phyloP scores from a whole-genome alignment of 768 basidiomycete genomes.

The Phylloporus sp. region DNA sequence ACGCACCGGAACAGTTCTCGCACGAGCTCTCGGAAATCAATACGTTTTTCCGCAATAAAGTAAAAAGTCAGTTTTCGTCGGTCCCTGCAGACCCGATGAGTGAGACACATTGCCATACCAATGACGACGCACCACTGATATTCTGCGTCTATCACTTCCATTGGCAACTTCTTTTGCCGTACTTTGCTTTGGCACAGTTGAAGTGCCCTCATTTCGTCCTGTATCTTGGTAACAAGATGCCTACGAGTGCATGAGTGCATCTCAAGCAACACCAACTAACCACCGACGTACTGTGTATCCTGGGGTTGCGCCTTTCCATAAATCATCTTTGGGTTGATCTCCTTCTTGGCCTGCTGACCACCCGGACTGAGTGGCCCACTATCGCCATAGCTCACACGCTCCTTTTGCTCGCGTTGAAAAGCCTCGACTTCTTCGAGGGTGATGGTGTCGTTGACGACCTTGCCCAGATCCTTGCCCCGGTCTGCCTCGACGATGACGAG shows the following conservation, averaged over 20 bases:
- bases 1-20: slow-evolving; percentile 84
- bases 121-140: slow-evolving; percentile 80
- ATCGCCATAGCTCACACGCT: slow-evolving; percentile 42
- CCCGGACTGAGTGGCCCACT: slow-evolving; percentile 51
- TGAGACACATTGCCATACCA: neutral
- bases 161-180: slow-evolving; percentile 88
- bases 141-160: slow-evolving; percentile 98
- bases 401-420: slow-evolving; percentile 79
- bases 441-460: slow-evolving; percentile 87
- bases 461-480: slow-evolving; percentile 88
- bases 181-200: slow-evolving; percentile 91
- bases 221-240: slow-evolving; percentile 73
- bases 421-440: slow-evolving; percentile 87
- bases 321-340: slow-evolving; percentile 96
- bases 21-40: slow-evolving; percentile 95
- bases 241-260: slow-evolving; percentile 32
- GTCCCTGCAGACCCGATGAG: slow-evolving; percentile 57
- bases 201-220: slow-evolving; percentile 90
- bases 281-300: slow-evolving; percentile 67
- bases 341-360: slow-evolving; percentile 63
- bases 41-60: slow-evolving; percentile 92
- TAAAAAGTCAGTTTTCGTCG: slow-evolving; percentile 98
- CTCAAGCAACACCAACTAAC: neutral
- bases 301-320: slow-evolving; percentile 81
- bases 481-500: slow-evolving; percentile 97